Base-by-base conservation (phyloP, 495 filamentous ascomycete species). In the Aspergillus mulundensis region DNA sequence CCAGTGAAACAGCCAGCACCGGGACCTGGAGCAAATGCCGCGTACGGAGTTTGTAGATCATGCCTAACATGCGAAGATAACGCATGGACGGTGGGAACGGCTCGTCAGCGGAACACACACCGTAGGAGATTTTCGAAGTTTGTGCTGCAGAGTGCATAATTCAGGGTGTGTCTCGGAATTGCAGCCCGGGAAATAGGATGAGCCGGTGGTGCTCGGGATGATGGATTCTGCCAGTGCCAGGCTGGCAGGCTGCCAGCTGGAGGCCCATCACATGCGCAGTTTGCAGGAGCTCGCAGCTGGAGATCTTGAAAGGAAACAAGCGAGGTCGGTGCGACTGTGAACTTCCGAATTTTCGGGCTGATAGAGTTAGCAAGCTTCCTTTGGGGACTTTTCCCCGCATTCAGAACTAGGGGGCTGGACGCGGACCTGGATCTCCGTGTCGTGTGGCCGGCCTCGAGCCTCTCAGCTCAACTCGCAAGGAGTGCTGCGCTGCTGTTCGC, bases 201-300 rank as follows among this genome's bases (percentile, higher is more conserved):
- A 28, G 25, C 25, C 25, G 25, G 25, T 8, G n/a, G 25, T 28
- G 25, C 25, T 28, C 25, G 25, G 25, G 25, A n/a, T n/a, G 25
- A 28, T 28, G 25, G 25, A 28, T 28, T 28, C 25, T 28, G 25
- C 25, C 25, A 19, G 14, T 40, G 5, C 4, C 38, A 5, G 38
- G n/a, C n/a, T 40, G 14, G 42, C 3, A n/a, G n/a, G n/a, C n/a
- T 45, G 14, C 18, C 42, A 21, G 23, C 19, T 19, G 42, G 10
- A 45, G 24, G 21, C 28, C 44, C 24, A 47, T 47, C 44, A 47
- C 44, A 45, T 42, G 40, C 20, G 40, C 40, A 42, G 40, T 42
- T 6, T 28, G 25, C 25, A 28, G 25, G n/a, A n/a, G 25, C 25
- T 28, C 25, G 25, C 8, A 28, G 25, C 25, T 42, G 40, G 40